Evolutionary conservation across 805 yeast genomes (phyloP), one percentile per base, ranked within the genome.

Genomic region (Candida boidinii): DNA sequence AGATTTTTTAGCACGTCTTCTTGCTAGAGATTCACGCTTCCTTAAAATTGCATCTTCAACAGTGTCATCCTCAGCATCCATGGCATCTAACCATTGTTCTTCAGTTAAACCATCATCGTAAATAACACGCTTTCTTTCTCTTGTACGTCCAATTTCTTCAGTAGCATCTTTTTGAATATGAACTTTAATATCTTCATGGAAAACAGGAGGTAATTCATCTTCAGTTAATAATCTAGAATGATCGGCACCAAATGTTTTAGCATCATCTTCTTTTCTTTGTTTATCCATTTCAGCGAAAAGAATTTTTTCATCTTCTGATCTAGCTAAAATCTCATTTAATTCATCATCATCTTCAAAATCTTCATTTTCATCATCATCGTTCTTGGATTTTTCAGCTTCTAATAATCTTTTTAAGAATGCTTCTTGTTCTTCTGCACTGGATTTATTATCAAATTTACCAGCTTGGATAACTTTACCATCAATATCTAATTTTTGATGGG

Each of bases 401-500:
- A 83, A 58, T 34, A 83, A 61, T 37, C 76, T 68, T 56, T 81
- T 75, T 54, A 83, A 66, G 35, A 77, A 75, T 12, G 80, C 88
- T 56, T 83, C 94, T 55, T 83, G 92, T 53, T 83, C 94, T 56
- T 82, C 92, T 2, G 88, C 75, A 9, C 90, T 82, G 4, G 90
- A 80, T 53, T 83, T 83, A 49, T 83, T 81, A 59, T 83, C 90
- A 50, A 83, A 83, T 52, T 82, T 82, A 73, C 94, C 94, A 7
- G 94, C 94, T 53, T 83, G 94, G 56, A 83, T 83, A 46, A 83
- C 94, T 54, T 83, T 83, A 36, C 92, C 94, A 54, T 83, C 94
- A 42, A 83, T 83, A 49, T 83, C 92, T 48, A 83, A 64, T 53
- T 83, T 83, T 47, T 80, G 85, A 55, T 76, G 82, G 0, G 94